phyloP scores from a whole-genome alignment of 495 filamentous ascomycete species.

The Talaromyces trachyspermus region DNA sequence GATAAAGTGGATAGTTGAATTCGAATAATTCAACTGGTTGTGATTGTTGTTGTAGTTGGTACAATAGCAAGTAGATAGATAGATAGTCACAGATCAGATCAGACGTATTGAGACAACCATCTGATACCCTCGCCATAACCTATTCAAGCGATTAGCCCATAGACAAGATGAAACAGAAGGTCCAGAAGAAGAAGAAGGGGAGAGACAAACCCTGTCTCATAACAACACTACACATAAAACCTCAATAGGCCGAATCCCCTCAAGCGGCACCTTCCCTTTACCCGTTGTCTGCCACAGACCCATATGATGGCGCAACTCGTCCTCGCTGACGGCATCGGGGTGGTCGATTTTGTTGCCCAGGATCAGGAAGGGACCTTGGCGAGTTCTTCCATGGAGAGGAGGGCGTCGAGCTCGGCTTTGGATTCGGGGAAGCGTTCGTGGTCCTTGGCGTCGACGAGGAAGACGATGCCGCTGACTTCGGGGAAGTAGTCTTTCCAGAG shows the following conservation, averaged over 20 bases:
- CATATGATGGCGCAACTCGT: constrained; percentile 82
- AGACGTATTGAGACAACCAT: constrained; percentile 50
- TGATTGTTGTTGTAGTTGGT: no score
- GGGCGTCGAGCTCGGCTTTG: constrained; percentile 92
- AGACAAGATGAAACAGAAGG: background rate
- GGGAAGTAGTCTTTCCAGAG: constrained; percentile 99
- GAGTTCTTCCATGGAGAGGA: constrained; percentile 88
- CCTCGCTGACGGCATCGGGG: constrained; percentile 88
- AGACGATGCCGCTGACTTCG: constrained; percentile 95
- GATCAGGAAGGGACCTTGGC: constrained; percentile 86
- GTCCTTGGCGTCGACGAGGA: constrained; percentile 96
- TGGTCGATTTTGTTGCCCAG: constrained; percentile 99
- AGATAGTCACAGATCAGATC: constrained; percentile 9
- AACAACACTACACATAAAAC: constrained; percentile 97
- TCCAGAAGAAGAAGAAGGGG: background rate
- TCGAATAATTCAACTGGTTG: no score
- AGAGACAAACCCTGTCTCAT: constrained; percentile 78
- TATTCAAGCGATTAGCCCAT: constrained; percentile 11
- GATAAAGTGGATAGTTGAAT: no score
- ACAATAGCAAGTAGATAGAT: background rate
- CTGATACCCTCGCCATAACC: constrained; percentile 49
- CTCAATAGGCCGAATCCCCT: constrained; percentile 93
- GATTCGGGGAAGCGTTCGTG: constrained; percentile 87
- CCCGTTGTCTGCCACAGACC: constrained; percentile 95
- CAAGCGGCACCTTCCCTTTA: constrained; percentile 93